These are phyloP conservation scores for Ensete glaucum DNA, from an alignment of 176 grass and related monocot genomes.

Conservation along the genomic window DNA sequence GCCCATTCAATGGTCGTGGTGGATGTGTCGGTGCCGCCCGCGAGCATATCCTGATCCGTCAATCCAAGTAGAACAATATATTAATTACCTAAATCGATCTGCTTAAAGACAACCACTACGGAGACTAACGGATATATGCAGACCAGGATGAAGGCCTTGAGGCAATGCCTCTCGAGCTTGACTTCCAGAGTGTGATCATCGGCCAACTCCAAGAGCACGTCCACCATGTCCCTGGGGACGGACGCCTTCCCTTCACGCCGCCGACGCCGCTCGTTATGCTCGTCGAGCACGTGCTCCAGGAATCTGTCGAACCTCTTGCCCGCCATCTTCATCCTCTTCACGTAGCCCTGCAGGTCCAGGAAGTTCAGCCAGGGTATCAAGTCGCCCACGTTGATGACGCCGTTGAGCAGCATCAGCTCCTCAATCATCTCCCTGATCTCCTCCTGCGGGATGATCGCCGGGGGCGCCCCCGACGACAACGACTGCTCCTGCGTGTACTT, in stretches of 20 bases:
- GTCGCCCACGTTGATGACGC: slow-evolving; percentile 10
- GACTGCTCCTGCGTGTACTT: background rate
- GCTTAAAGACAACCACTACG: background rate
- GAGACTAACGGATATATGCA: background rate
- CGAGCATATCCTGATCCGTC: background rate
- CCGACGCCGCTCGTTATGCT: background rate
- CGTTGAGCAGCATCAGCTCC: slow-evolving; percentile 6
- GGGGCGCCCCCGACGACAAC: background rate
- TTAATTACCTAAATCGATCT: background rate
- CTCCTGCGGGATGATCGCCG: slow-evolving; percentile 1
- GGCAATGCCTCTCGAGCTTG: slow-evolving; percentile 40
- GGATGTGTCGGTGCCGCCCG: background rate
- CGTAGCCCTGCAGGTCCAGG: slow-evolving; percentile 9
- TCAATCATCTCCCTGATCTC: slow-evolving; percentile 18
- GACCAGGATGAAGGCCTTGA: slow-evolving; percentile 46
- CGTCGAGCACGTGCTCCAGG: too few species aligned
- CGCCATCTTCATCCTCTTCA: slow-evolving; percentile 8
- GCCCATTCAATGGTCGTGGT: background rate
- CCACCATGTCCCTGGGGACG: slow-evolving; percentile 47
- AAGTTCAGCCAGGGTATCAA: slow-evolving; percentile 10
- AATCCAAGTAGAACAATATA: background rate
- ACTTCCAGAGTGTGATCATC: slow-evolving; percentile 57
- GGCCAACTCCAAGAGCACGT: slow-evolving; percentile 43
- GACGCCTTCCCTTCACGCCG: slow-evolving; percentile 22
- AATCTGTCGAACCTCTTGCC: too few species aligned